Evolutionary conservation across 2,329 filamentous ascomycete genomes (phyloP), one percentile per base, ranked within the genome.

Genomic region (Periglandula ipomoeae): DNA sequence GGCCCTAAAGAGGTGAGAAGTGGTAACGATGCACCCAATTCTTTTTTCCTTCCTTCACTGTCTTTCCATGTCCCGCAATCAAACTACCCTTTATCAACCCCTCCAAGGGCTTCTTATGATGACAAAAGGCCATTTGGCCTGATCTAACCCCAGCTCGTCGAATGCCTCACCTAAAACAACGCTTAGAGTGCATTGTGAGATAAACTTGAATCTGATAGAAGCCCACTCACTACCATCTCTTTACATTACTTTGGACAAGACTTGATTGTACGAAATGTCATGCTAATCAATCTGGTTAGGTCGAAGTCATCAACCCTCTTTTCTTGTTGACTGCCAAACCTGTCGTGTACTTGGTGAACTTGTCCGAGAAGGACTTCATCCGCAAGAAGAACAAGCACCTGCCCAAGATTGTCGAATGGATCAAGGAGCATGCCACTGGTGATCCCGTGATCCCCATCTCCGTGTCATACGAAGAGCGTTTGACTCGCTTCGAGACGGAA

Each of bases 301-400:
- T 98, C 67, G 93, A 98, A 72, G 82, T 89, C 59, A 97, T 98
- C 73, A 98, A 98, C 76, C 88, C 90, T 61, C 81, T 98, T 23
- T 87, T 95, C 73, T 84, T 98, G 51, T 81, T 98, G 52, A 89
- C 89, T 34, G 93, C 94, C 56, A 98, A 98, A 75, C 91, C 93
- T 3, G 90, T 96, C 50, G 91, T 98, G 58, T 97, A 89, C 74
- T 79, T 98, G 39, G 87, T 97, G 73, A 98, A 98, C 74, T 74
- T 98, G 53, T 95, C 89, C 54, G 94, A 98, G 75, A 90, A 83
- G 70, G 93, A 98, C 70, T 98, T 90, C 69, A 84, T 96, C 64
- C 86, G 93, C 63, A 93, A 97, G 76, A 98, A 97, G 85, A 98
- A 98, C 81, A 98, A 98, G 83, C 83, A 98, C 72, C 81, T 98